phyloP scores from a whole-genome alignment of 78 protist species.

The Diacronema lutheri region DNA sequence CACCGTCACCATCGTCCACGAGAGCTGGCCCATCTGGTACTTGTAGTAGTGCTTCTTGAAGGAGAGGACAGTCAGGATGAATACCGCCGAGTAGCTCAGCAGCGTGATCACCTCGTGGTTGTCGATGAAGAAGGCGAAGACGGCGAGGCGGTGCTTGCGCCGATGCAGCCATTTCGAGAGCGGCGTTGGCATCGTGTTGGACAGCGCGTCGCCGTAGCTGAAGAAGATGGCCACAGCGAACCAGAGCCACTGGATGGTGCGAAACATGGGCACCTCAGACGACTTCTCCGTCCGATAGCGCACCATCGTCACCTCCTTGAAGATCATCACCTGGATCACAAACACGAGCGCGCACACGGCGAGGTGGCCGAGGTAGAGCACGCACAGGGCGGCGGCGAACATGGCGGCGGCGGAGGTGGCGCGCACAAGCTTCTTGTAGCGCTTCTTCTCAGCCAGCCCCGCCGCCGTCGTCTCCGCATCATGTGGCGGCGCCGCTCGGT shows the following conservation, averaged over 20 bases:
- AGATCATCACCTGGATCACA: background rate
- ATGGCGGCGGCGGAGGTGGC: no score
- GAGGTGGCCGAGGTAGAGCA: no score
- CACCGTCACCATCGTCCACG: background rate
- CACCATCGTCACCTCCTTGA: background rate
- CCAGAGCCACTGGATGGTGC: slow-evolving; percentile 18
- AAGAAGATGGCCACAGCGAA: background rate
- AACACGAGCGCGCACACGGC: background rate
- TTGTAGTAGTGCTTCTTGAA: background rate
- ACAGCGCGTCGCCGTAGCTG: background rate
- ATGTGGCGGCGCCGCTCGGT: no score
- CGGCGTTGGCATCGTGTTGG: background rate
- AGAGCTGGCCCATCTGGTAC: slow-evolving; percentile 24
- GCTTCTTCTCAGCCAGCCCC: no score
- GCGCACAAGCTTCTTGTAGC: no score
- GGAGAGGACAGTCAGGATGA: background rate
- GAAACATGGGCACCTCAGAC: background rate
- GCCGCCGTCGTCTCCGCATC: no score
- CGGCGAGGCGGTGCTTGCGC: background rate
- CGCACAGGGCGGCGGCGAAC: no score
- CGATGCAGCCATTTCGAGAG: background rate
- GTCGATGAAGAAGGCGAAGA: background rate
- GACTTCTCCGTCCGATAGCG: background rate
- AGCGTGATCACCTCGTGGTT: background rate
- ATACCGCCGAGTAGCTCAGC: background rate